Conservation (phyloP, 2,329 filamentous ascomycete species). For the Nigrograna mackinnonii region DNA sequence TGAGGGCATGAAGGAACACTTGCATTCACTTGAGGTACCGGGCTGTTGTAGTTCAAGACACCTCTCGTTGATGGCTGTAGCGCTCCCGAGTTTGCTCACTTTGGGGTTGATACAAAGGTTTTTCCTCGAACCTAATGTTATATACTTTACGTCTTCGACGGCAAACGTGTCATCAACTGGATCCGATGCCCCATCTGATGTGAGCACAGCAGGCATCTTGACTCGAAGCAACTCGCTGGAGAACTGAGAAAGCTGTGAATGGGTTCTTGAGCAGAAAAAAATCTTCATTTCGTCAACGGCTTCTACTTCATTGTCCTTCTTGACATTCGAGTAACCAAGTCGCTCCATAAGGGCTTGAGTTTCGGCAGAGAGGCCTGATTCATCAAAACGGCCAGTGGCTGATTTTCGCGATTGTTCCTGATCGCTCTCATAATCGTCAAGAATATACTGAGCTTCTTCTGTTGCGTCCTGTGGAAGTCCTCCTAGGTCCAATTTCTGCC, state of each 20-base stretch:
- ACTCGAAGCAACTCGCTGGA: slow-evolving; percentile 80
- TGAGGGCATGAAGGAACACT: slow-evolving; percentile 77
- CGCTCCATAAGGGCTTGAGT: slow-evolving; percentile 75
- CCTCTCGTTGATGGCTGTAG: slow-evolving; percentile 88
- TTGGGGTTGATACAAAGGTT: slow-evolving; percentile 87
- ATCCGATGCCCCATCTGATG: slow-evolving; percentile 1
- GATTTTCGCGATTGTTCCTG: slow-evolving; percentile 46
- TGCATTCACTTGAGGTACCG: slow-evolving; percentile 62
- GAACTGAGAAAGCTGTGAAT: slow-evolving; percentile 90
- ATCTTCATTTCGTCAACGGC: slow-evolving; percentile 75
- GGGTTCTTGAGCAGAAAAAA: slow-evolving; percentile 89
- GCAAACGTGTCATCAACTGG: slow-evolving; percentile 26
- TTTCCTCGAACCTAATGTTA: slow-evolving; percentile 84
- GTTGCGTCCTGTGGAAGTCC: slow-evolving; percentile 12
- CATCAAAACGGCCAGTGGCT: slow-evolving; percentile 20
- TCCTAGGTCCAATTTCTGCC: slow-evolving; percentile 26
- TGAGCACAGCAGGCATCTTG: slow-evolving; percentile 58
- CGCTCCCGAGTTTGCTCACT: slow-evolving; percentile 69
- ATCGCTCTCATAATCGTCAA: slow-evolving; percentile 76
- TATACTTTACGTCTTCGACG: slow-evolving; percentile 72
- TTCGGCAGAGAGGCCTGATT: slow-evolving; percentile 68
- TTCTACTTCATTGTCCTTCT: slow-evolving; percentile 52
- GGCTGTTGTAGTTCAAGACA: slow-evolving; percentile 89
- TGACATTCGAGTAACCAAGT: slow-evolving; percentile 38
- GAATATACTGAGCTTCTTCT: slow-evolving; percentile 70